phyloP scores from a whole-genome alignment of 495 filamentous ascomycete genomes.

The Sabuloglossum arenarium region DNA sequence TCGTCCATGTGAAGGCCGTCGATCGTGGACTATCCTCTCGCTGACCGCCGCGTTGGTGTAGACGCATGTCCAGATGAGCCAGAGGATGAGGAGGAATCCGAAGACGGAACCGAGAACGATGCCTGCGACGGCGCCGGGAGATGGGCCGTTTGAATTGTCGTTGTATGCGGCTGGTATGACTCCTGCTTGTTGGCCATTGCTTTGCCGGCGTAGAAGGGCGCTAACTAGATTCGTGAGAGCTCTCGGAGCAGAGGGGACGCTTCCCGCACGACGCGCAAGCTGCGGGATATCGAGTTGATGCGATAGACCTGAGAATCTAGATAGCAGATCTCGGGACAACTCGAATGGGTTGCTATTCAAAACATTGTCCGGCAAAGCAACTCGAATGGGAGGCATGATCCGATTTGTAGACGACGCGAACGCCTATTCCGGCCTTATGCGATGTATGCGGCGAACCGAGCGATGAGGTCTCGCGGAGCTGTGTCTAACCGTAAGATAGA shows the following conservation, averaged over 20 bases:
- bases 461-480: neutral
- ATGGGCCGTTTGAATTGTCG: conserved; percentile 31
- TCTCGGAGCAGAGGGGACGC: neutral
- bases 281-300: neutral
- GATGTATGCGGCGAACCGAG: neutral
- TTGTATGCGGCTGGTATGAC: conserved; percentile 51
- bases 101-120: conserved; percentile 66
- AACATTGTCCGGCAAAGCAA: neutral
- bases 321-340: neutral
- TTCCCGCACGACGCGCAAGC: neutral
- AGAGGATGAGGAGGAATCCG: conserved; percentile 62
- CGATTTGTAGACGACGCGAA: neutral
- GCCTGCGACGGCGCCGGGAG: conserved; percentile 56
- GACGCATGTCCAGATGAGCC: conserved; percentile 49
- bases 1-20: neutral
- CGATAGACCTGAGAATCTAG: neutral
- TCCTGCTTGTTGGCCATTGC: neutral
- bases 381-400: neutral
- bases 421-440: neutral
- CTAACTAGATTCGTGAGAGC: neutral
- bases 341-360: neutral
- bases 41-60: conserved; percentile 10
- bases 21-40: neutral
- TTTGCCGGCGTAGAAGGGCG: neutral
- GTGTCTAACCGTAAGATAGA: too few species aligned